Conservation (phyloP, 768 basidiomycete species). For the Psilocybe azurescens region DNA sequence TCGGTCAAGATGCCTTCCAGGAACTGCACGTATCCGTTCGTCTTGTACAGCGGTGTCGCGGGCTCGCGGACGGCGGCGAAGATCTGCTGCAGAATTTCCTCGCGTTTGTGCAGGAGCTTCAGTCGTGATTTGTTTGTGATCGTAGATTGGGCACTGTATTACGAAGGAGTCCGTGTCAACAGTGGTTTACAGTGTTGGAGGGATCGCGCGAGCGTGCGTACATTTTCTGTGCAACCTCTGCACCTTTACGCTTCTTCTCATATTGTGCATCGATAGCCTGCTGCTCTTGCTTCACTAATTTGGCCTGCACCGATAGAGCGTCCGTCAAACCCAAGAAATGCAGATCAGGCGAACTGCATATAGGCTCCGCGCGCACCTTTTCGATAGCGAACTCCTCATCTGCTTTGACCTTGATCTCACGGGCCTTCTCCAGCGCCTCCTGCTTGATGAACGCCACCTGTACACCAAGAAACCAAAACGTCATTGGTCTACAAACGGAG, state of each 20-base stretch:
- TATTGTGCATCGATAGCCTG: conserved; percentile 92
- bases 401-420: conserved; percentile 96
- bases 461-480: conserved; percentile 11
- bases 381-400: conserved; percentile 99
- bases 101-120: conserved; percentile 85
- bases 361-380: conserved; percentile 59
- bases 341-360: too few relatives aligned
- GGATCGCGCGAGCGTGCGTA: conserved; percentile 47
- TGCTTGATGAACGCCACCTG: conserved; percentile 99
- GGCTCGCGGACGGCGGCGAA: conserved; percentile 75
- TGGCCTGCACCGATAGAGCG: conserved; percentile 66
- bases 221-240: conserved; percentile 97
- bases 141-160: conserved; percentile 87
- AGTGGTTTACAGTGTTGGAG: not conserved
- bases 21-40: conserved; percentile 78
- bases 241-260: conserved; percentile 96
- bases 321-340: not conserved
- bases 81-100: conserved; percentile 90
- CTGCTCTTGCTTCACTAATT: conserved; percentile 95
- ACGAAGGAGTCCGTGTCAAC: not conserved
- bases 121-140: conserved; percentile 96
- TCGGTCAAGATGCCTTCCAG: conserved; percentile 87
- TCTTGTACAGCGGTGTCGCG: conserved; percentile 64
- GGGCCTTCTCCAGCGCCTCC: conserved; percentile 95
- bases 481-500: not conserved